Percentiles rank a stretch among this genome's conserved stretches.
phyloP scores from a whole-genome alignment of 164 flowering plant genomes.

The Platanus orientalis region DNA sequence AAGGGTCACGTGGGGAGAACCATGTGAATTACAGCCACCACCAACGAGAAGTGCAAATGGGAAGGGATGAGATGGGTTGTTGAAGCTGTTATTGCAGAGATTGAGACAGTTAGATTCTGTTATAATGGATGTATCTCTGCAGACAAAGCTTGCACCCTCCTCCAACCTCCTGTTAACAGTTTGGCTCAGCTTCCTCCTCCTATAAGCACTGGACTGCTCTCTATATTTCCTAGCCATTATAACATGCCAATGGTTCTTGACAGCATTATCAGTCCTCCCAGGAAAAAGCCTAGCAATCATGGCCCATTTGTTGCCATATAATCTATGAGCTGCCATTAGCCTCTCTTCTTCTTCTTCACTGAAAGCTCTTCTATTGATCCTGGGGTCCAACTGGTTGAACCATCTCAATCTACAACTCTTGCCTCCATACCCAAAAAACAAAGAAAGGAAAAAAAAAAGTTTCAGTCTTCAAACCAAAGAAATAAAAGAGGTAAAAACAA shows the following conservation, averaged over 20 bases:
- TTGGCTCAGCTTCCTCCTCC: conserved; percentile 50
- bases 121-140: no score
- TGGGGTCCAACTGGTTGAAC: conserved; percentile 71
- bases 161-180: conserved; percentile 34
- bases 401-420: conserved; percentile 79
- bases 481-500: background rate
- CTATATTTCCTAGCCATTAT: conserved; percentile 55
- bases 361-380: conserved; percentile 66
- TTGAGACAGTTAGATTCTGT: no score
- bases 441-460: no score
- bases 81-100: no score
- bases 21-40: conserved; percentile 1
- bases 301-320: conserved; percentile 33
- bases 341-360: conserved; percentile 75
- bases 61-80: conserved; percentile 18
- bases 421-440: no score
- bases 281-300: conserved; percentile 66
- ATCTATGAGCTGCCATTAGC: conserved; percentile 65
- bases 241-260: conserved; percentile 59
- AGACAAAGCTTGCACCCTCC: no score
- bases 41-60: conserved; percentile 20
- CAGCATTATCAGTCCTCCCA: conserved; percentile 25
- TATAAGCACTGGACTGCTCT: conserved; percentile 57
- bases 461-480: background rate
- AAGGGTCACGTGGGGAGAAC: background rate